Conservation (phyloP, 2,329 filamentous ascomycete species). For the Cercospora sesami region DNA sequence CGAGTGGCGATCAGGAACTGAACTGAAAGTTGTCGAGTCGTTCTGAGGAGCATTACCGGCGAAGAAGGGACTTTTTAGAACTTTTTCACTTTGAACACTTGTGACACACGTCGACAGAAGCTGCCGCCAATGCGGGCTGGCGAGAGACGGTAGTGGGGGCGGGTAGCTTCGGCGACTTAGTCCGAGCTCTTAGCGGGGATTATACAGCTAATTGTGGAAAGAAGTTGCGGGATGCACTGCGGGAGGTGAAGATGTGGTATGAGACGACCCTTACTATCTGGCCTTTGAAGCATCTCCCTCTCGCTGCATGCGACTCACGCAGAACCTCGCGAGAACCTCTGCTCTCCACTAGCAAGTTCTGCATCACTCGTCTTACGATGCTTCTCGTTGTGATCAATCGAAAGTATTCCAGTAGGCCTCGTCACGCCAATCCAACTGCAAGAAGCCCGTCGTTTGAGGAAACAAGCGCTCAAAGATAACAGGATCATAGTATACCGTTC, state of each 20-base stretch:
- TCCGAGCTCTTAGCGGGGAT: constrained; percentile 9
- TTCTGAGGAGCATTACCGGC: constrained; percentile 13
- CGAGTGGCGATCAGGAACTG: constrained; percentile 12
- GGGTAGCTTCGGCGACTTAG: constrained; percentile 9
- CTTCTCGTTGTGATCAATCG: not conserved
- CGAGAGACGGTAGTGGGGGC: constrained; percentile 8
- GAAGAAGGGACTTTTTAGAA: constrained; percentile 1
- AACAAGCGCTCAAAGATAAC: not conserved
- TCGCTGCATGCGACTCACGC: not conserved
- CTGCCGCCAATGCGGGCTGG: constrained; percentile 3
- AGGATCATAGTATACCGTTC: not conserved
- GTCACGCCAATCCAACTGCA: not conserved
- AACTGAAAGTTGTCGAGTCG: not conserved
- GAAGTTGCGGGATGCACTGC: not conserved
- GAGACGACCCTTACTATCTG: not conserved
- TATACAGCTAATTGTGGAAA: not conserved
- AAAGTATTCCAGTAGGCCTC: not conserved
- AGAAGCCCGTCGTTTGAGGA: not conserved
- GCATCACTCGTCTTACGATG: not conserved
- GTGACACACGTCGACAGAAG: constrained; percentile 13
- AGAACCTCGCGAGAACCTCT: not conserved
- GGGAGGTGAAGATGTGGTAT: not conserved
- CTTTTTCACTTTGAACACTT: not conserved
- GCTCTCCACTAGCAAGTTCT: not conserved
- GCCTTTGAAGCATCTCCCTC: not conserved